Conservation (phyloP, 2,329 filamentous ascomycete species). For the Aspergillus cejpii region DNA sequence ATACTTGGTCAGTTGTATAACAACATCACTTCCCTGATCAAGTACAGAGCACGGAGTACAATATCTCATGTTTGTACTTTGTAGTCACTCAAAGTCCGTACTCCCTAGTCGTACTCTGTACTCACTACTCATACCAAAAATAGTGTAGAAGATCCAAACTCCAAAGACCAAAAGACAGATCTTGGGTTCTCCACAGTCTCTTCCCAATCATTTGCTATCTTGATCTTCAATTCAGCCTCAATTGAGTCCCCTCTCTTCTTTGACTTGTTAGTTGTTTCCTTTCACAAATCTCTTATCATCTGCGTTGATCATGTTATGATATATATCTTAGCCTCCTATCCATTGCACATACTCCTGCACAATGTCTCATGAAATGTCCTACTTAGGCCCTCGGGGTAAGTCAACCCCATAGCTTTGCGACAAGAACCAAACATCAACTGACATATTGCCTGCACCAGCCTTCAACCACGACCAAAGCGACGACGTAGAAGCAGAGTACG, state of each 20-base stretch:
- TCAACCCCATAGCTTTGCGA: background rate
- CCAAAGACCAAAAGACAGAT: background rate
- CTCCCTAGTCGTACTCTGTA: too few relatives aligned
- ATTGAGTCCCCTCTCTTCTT: background rate
- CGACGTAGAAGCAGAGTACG: conserved; percentile 78
- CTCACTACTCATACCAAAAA: too few relatives aligned
- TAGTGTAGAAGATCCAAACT: too few relatives aligned
- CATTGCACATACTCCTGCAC: background rate
- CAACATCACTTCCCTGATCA: too few relatives aligned
- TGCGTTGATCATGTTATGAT: background rate
- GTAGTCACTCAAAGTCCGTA: too few relatives aligned
- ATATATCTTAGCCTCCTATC: background rate
- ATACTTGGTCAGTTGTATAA: too few relatives aligned
- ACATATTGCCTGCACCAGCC: conserved; percentile 46
- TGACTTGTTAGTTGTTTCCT: background rate
- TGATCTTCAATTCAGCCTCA: too few relatives aligned
- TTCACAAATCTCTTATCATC: background rate
- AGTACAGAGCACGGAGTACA: background rate
- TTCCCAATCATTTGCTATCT: background rate
- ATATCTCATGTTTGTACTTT: too few relatives aligned
- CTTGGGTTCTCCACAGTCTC: background rate
- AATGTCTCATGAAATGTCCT: conserved; percentile 42
- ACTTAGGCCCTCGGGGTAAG: conserved; percentile 37
- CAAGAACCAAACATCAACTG: conserved; percentile 6
- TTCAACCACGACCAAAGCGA: conserved; percentile 65